Conservation (phyloP, 768 basidiomycete genomes). For the Tulasnella sp. region DNA sequence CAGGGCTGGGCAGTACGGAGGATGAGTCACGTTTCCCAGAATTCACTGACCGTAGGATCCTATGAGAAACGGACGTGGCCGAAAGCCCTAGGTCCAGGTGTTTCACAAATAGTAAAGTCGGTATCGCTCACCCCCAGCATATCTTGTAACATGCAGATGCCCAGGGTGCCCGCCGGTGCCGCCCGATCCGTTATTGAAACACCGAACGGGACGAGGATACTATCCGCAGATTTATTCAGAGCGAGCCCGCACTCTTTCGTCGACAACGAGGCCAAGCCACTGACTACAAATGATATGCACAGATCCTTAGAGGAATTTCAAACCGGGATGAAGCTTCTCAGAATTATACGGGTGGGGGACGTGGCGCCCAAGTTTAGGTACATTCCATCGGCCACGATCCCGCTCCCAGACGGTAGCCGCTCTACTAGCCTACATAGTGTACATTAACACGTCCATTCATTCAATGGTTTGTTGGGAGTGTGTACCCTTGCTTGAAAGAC, state of each 20-base stretch:
- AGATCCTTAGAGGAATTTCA: constrained; percentile 46
- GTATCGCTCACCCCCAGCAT: too few species aligned
- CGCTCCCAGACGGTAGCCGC: background rate
- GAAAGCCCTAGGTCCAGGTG: too few species aligned
- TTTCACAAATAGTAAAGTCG: too few species aligned
- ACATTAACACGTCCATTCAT: background rate
- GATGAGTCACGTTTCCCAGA: too few species aligned
- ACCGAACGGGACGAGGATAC: constrained; percentile 45
- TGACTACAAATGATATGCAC: background rate
- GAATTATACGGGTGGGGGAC: constrained; percentile 39
- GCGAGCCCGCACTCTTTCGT: constrained; percentile 13
- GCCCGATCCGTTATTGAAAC: constrained; percentile 46
- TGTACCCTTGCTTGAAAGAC: background rate
- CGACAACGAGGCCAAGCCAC: background rate
- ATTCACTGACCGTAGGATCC: too few species aligned
- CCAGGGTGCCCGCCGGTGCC: constrained; percentile 45
- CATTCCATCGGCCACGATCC: constrained; percentile 31
- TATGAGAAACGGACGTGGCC: too few species aligned
- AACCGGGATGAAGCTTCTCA: constrained; percentile 48
- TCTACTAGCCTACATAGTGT: background rate
- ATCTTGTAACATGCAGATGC: constrained; percentile 39
- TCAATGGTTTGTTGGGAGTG: background rate
- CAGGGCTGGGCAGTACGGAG: too few species aligned
- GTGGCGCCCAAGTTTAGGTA: constrained; percentile 35
- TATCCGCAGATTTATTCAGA: constrained; percentile 40